Evolutionary conservation across 305 asterid genomes (phyloP), one percentile per base, ranked within the genome.

Genomic region (Caryopteris hybrid): DNA sequence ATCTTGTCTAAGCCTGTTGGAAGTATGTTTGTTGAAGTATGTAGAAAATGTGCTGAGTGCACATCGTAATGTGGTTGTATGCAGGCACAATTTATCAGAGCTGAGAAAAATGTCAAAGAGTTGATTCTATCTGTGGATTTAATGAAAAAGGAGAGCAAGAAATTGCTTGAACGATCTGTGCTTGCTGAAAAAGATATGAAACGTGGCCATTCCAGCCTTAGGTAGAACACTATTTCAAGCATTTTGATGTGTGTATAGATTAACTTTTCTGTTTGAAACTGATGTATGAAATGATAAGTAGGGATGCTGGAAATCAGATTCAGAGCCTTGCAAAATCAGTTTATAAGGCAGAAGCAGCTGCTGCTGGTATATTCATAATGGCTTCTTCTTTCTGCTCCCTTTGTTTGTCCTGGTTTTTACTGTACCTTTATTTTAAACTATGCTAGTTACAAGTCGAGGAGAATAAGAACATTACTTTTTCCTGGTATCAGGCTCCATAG

Each of bases 151-250:
- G 99, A 93, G 84, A 87, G 96, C 80, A 68, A 63, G 69, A 93
- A 90, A 68, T 80, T 93, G 45, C 83, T 93, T 71, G 89, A 93
- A 83, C 86, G 99, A 81, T 86, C 91, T 33, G 80, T 84, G 22
- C 88, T 90, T 36, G 99, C 99, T 75, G 94, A 87, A 77, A 88
- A 52, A 70, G 99, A 90, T 63, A 88, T 93, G 99, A 71, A 69
- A 63, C 82, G 72, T 48, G 97, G 99, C 74, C 86, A 76, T 77
- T 78, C 80, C 59, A 77, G 85, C 60, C 87, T 90, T 78, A 83
- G 51, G 98, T 92, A 85, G 59, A 56, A 41, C 45, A 76, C 22
- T 47, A 13, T 45, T 71, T 57, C 75, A 47, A 39, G 33, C 61
- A n/a, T 36, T 69, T 51, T 50, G 29, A 64, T 61, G 61, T 53